phyloP scores from a whole-genome alignment of 257 asterid species.

The Galeopsis tetrahit region DNA sequence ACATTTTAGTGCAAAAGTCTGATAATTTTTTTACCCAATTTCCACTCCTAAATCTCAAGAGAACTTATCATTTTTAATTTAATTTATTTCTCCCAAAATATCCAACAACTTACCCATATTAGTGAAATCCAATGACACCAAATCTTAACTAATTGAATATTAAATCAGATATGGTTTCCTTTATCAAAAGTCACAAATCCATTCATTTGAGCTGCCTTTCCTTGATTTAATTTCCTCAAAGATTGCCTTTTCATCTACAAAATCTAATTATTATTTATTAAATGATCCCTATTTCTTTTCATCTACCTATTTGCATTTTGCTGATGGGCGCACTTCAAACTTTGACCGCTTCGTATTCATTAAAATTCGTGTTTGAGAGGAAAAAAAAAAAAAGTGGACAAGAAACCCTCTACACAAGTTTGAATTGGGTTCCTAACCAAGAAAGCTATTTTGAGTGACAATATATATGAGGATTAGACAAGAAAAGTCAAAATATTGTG shows the following conservation, averaged over 20 bases:
- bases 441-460: background rate
- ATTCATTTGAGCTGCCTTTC: background rate
- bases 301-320: background rate
- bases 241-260: background rate
- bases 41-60: no score
- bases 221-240: background rate
- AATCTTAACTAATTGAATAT: background rate
- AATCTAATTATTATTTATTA: no score
- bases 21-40: no score
- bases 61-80: background rate
- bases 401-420: constrained; percentile 28
- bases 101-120: background rate
- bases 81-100: background rate
- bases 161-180: background rate
- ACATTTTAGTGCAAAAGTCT: no score
- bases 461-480: background rate
- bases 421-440: constrained; percentile 38
- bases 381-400: constrained; percentile 17
- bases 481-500: constrained; percentile 43
- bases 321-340: no score
- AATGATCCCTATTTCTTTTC: background rate
- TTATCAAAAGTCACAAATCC: background rate
- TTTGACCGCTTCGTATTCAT: no score
- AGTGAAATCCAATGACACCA: background rate
- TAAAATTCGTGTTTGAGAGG: no score